Evolutionary conservation across 2,329 filamentous ascomycete species (phyloP).

Genomic region (Phaeosphaeriaceae sp.): DNA sequence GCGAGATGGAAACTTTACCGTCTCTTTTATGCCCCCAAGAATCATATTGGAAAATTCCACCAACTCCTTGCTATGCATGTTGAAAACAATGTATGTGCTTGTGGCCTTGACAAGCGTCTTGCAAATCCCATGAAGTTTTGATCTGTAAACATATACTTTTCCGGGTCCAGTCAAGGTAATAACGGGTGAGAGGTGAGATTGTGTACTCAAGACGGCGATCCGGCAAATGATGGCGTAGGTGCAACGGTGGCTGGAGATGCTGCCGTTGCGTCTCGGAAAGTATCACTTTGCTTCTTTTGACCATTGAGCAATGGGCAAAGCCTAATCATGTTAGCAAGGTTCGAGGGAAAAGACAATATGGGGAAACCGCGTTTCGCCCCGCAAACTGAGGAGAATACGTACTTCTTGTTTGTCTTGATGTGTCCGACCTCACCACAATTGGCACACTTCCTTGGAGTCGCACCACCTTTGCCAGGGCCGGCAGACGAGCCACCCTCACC

Average conservation of each 20-base stretch:
- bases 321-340: slow-evolving; percentile 33
- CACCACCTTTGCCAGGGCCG: slow-evolving; percentile 54
- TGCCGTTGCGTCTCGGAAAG: slow-evolving; percentile 43
- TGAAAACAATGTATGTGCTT: background rate
- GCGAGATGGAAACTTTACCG: background rate
- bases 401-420: slow-evolving; percentile 99
- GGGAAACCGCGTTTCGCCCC: background rate
- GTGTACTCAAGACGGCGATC: slow-evolving; percentile 6
- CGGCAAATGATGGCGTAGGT: slow-evolving; percentile 24
- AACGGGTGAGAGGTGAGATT: background rate
- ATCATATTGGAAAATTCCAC: background rate
- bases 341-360: slow-evolving; percentile 1
- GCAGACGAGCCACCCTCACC: slow-evolving; percentile 56
- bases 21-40: background rate
- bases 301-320: slow-evolving; percentile 50
- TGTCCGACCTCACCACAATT: slow-evolving; percentile 97
- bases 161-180: background rate
- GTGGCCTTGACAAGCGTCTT: background rate
- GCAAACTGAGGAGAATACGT: slow-evolving; percentile 5
- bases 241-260: slow-evolving; percentile 29
- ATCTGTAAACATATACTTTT: background rate
- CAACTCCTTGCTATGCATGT: slow-evolving; percentile 16
- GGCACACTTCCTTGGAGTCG: slow-evolving; percentile 84
- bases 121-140: background rate
- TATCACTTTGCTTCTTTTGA: slow-evolving; percentile 47